Evolutionary conservation across 2,329 filamentous ascomycete genomes (phyloP).

Genomic region (Ceratocystis harringtonii): DNA sequence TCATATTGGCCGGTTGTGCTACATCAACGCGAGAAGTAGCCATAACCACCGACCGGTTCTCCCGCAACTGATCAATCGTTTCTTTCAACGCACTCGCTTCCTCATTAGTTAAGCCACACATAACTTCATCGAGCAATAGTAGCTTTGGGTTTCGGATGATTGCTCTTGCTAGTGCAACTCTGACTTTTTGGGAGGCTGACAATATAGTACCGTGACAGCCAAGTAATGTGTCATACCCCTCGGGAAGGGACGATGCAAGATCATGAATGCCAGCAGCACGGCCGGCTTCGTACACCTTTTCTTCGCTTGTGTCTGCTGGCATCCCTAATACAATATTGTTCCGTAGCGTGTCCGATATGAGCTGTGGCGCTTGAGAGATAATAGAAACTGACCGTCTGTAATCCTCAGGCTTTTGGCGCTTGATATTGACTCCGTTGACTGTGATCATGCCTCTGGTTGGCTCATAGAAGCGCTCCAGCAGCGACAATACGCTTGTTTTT

Average conservation of each 20-base stretch:
- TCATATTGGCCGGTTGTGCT: constrained; percentile 30
- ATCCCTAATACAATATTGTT: constrained; percentile 48
- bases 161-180: constrained; percentile 50
- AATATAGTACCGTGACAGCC: constrained; percentile 49
- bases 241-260: constrained; percentile 57
- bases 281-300: constrained; percentile 21
- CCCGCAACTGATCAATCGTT: constrained; percentile 19
- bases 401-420: constrained; percentile 30
- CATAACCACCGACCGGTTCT: constrained; percentile 27
- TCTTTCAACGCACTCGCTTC: constrained; percentile 41
- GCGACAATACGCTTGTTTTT: constrained; percentile 23
- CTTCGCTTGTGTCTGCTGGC: not conserved
- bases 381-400: constrained; percentile 39
- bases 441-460: constrained; percentile 29
- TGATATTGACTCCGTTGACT: constrained; percentile 31
- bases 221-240: constrained; percentile 38
- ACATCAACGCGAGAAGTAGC: constrained; percentile 31
- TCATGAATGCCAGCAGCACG: constrained; percentile 53
- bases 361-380: constrained; percentile 40
- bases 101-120: constrained; percentile 44
- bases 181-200: constrained; percentile 51
- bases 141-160: constrained; percentile 45
- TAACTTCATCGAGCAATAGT: constrained; percentile 54
- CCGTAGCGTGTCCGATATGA: constrained; percentile 37
- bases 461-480: constrained; percentile 21